Evolutionary conservation across 345 rosid genomes (phyloP).

Genomic region (Eucalyptus urophylla): DNA sequence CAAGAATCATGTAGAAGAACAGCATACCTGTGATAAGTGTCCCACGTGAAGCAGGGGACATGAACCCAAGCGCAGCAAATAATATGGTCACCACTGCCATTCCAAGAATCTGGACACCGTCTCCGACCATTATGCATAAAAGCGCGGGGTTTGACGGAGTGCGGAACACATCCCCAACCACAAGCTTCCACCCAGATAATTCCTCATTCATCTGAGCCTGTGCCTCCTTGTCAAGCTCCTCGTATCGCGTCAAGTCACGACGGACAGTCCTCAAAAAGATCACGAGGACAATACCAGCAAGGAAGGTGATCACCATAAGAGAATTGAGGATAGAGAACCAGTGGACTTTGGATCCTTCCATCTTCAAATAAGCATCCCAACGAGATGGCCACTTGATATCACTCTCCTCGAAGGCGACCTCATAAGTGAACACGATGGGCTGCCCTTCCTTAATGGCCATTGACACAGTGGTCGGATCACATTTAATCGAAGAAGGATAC

Average conservation of each 20-base stretch:
- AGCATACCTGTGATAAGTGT: slow-evolving; percentile 14
- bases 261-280: slow-evolving; percentile 85
- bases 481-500: slow-evolving; percentile 51
- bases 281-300: slow-evolving; percentile 81
- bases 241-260: slow-evolving; percentile 78
- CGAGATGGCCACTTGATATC: slow-evolving; percentile 92
- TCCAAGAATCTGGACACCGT: slow-evolving; percentile 13
- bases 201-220: slow-evolving; percentile 94
- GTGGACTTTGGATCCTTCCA: slow-evolving; percentile 74
- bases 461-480: slow-evolving; percentile 57
- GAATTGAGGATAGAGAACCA: slow-evolving; percentile 76
- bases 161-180: slow-evolving; percentile 20
- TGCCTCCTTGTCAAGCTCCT: slow-evolving; percentile 87
- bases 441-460: slow-evolving; percentile 68
- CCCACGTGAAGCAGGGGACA: slow-evolving; percentile 14
- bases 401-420: slow-evolving; percentile 59
- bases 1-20: slow-evolving; percentile 13
- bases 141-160: not conserved
- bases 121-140: slow-evolving; percentile 7
- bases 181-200: slow-evolving; percentile 46
- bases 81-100: slow-evolving; percentile 10
- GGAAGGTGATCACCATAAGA: slow-evolving; percentile 79
- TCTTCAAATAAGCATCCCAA: slow-evolving; percentile 47
- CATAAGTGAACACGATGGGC: slow-evolving; percentile 63
- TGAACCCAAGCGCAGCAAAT: slow-evolving; percentile 4